These are phyloP conservation scores for Passalora sequoiae DNA, from an alignment of 2,329 filamentous ascomycete genomes.

Conservation along the genomic window DNA sequence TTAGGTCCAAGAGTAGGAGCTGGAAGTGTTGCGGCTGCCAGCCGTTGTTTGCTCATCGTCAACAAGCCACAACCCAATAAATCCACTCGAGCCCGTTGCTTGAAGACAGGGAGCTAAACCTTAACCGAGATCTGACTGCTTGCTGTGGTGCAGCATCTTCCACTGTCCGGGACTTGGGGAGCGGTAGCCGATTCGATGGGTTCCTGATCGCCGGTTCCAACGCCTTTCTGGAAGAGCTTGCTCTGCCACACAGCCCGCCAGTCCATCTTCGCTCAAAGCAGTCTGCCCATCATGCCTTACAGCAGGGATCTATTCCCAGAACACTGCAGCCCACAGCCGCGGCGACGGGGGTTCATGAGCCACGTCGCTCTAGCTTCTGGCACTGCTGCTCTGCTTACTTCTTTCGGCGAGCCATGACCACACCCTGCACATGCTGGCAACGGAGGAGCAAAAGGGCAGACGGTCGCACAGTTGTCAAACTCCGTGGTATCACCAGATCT, in stretches of 20 bases:
- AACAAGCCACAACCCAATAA: no score
- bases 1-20: no score
- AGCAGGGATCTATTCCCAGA: slow-evolving; percentile 37
- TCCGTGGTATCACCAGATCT: slow-evolving; percentile 34
- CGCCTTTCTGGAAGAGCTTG: slow-evolving; percentile 22
- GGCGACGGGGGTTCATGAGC: slow-evolving; percentile 37
- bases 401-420: slow-evolving; percentile 30
- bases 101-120: slow-evolving; percentile 18
- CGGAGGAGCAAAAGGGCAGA: slow-evolving; percentile 27
- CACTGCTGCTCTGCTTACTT: slow-evolving; percentile 33
- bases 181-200: slow-evolving; percentile 29
- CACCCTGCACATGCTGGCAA: slow-evolving; percentile 25
- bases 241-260: slow-evolving; percentile 18
- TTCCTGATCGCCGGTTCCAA: slow-evolving; percentile 21
- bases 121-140: slow-evolving; percentile 26
- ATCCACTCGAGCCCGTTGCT: slow-evolving; percentile 15
- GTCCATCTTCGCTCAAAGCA: slow-evolving; percentile 26
- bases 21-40: no score
- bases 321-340: slow-evolving; percentile 40
- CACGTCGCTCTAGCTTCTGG: slow-evolving; percentile 38
- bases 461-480: slow-evolving; percentile 29
- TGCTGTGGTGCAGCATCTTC: slow-evolving; percentile 23
- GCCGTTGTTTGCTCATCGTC: no score
- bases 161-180: slow-evolving; percentile 26
- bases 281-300: slow-evolving; percentile 25